Percentiles rank a stretch among this genome's conserved stretches.
phyloP scores from a whole-genome alignment of 345 rosid genomes.

The Hypericum androsaemum region DNA sequence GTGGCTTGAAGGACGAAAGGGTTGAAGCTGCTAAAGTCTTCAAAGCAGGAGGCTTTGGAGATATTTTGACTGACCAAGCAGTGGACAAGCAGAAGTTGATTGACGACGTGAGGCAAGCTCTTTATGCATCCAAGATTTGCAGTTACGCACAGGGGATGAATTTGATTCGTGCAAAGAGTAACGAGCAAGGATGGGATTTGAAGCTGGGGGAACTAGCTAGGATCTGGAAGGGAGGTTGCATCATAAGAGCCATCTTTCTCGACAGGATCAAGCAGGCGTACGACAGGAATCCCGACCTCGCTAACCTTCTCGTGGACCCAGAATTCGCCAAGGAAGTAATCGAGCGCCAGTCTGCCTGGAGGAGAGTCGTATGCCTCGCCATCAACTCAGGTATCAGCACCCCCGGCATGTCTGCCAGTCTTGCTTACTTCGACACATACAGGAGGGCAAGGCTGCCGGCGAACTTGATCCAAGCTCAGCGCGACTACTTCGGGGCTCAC shows the following conservation, averaged over 20 bases:
- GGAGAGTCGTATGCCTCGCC: slow-evolving; percentile 78
- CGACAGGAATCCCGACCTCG: slow-evolving; percentile 73
- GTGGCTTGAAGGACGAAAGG: slow-evolving; percentile 88
- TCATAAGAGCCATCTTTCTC: slow-evolving; percentile 80
- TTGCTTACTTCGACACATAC: slow-evolving; percentile 86
- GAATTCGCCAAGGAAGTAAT: slow-evolving; percentile 92
- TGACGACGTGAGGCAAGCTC: slow-evolving; percentile 84
- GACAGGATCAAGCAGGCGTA: slow-evolving; percentile 97
- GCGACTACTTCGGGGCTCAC: slow-evolving; percentile 96
- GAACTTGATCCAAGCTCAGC: slow-evolving; percentile 91
- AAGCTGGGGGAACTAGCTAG: slow-evolving; percentile 87
- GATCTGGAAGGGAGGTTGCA: slow-evolving; percentile 98
- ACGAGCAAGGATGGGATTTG: slow-evolving; percentile 78
- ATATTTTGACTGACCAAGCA: slow-evolving; percentile 41
- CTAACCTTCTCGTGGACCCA: slow-evolving; percentile 87
- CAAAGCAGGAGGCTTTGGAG: slow-evolving; percentile 65
- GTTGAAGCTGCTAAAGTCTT: slow-evolving; percentile 80
- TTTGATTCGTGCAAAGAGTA: slow-evolving; percentile 81
- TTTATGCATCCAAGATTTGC: slow-evolving; percentile 87
- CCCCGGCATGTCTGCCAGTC: slow-evolving; percentile 94
- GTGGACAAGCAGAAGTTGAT: slow-evolving; percentile 76
- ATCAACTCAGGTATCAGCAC: slow-evolving; percentile 85
- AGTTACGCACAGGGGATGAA: slow-evolving; percentile 99
- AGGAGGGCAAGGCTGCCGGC: slow-evolving; percentile 80
- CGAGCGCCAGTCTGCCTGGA: slow-evolving; percentile 91